Evolutionary conservation across 805 yeast species (phyloP), one percentile per base, ranked within the genome.

Genomic region (Ogataea dorogensis): DNA sequence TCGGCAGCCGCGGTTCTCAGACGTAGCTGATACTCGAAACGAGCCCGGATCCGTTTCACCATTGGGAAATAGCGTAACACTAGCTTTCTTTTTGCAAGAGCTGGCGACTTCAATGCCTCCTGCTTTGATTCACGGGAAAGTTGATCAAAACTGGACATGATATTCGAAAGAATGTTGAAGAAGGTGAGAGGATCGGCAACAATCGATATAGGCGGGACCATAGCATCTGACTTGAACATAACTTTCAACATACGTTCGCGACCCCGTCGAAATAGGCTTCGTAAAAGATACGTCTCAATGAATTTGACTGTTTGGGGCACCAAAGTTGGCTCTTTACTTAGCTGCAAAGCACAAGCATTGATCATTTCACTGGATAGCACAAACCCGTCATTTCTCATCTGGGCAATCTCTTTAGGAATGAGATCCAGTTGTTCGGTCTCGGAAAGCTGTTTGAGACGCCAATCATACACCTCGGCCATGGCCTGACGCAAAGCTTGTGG

Each of bases 381-480:
- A 26, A 61, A 49, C 2, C 65, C 63, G 6, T 45, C 47, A 1
- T 31, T 15, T 6, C 27, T 36, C 17, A 60, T 38, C 7, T 31
- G 30, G 2, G 48, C 47, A 9, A 58, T 28, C 12, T 42, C 45
- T 3, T 36, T 19, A 8, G 44, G 36, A 5, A 58, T 25, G 10
- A 48, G 48, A 7, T 17, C 26, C 18, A 54, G 22, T 19, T 47
- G 42, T 12, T 44, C 47, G 9, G 60, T 49, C 27, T 53, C 53
- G 19, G 46, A 42, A 21, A 66, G 33, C 33, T 58, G 58, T 16
- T 40, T 31, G 17, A 63, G 40, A 44, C 56, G 44, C 39, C 41
- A 64, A 24, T 43, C 49, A 71, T 56, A 58, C 19, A 57, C 43
- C 24, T 35, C 51, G 44, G 25, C 41, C 35, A 50, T 50, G 5